Base-by-base conservation (phyloP, 108 stramenopile species). In the Parmales sp. region DNA sequence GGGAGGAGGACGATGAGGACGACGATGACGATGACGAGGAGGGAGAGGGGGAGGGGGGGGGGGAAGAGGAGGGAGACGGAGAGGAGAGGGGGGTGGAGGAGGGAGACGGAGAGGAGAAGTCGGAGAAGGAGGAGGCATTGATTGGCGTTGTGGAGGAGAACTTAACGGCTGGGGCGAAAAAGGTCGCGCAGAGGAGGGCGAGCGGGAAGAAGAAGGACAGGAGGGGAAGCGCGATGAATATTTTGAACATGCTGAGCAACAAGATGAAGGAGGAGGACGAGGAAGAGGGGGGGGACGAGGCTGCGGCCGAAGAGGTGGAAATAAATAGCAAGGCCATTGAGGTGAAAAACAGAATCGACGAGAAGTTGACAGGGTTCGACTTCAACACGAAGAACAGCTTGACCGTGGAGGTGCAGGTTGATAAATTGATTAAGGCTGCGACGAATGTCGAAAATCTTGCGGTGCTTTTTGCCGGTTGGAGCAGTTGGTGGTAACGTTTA, bases 391-490 rank as follows among this genome's bases (percentile, higher is more conserved):
- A 37, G 29, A 84, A 88, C 6, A 69, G 87, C 1, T 72, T 96
- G 64, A 85, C 83, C 67, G 95, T 98, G 5, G 72, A 86, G 18
- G 89, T 95, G 25, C 99, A 99, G 76, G 97, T 99, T 5, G 93
- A 98, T 63, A 83, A 90, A 3, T 80, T 99, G 69, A 94, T 98
- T 46, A 80, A 88, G 18, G 92, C 97, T 72, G 95, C 96, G 11
- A 98, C 97, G 5, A 90, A 88, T 26, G 84, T 84, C 36, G 95
- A 97, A 64, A 99, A 96, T 79, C 73, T 99, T 41, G 88, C 90
- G 64, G 94, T 95, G 68, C 72, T 90, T 23, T 99, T 95, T 64
- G 82, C 95, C 63, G 99, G 99, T 13, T 98, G 95, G 95, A 97
- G 95, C 75, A 90, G 94, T 6, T 96, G 95, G 78, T 92, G 91